These are phyloP conservation scores for Dorcoceras hygrometricum DNA, from an alignment of 257 asterid genomes.

Conservation along the genomic window DNA sequence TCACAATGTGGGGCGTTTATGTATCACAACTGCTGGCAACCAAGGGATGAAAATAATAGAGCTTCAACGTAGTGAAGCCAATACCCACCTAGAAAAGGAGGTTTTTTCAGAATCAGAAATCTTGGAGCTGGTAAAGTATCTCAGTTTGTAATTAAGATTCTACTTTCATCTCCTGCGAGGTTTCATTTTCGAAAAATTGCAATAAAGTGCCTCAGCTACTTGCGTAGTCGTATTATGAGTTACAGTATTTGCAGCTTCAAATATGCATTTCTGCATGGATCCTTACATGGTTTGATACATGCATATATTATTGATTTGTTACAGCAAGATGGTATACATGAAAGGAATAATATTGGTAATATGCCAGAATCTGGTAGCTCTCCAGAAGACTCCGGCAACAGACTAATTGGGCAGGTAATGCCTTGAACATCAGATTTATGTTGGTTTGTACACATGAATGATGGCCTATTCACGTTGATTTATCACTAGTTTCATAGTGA, in stretches of 20 bases:
- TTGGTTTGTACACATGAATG: not conserved
- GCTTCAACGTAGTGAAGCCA: constrained; percentile 30
- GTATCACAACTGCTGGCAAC: constrained; percentile 72
- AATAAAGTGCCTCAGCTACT: not conserved
- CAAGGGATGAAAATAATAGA: constrained; percentile 31
- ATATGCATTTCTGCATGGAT: not conserved
- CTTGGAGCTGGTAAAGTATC: constrained; percentile 43
- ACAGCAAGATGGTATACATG: constrained; percentile 32
- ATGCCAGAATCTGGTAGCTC: constrained; percentile 38
- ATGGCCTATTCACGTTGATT: not conserved
- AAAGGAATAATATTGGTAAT: constrained; percentile 30
- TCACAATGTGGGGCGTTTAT: constrained; percentile 45
- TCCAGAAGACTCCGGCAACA: constrained; percentile 48
- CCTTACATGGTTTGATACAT: not conserved
- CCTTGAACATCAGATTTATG: not conserved
- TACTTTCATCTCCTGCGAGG: not conserved
- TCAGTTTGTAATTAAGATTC: not conserved
- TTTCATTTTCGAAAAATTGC: not conserved
- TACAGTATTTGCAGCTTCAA: not conserved
- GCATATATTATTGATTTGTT: not conserved
- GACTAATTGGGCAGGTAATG: constrained; percentile 64
- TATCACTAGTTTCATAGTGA: not conserved
- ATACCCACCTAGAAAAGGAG: constrained; percentile 29
- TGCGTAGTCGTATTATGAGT: not conserved
- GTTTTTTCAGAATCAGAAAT: constrained; percentile 29